Base-by-base conservation (phyloP, 169 alveolate genomes). In the Besnoitia besnoiti region DNA sequence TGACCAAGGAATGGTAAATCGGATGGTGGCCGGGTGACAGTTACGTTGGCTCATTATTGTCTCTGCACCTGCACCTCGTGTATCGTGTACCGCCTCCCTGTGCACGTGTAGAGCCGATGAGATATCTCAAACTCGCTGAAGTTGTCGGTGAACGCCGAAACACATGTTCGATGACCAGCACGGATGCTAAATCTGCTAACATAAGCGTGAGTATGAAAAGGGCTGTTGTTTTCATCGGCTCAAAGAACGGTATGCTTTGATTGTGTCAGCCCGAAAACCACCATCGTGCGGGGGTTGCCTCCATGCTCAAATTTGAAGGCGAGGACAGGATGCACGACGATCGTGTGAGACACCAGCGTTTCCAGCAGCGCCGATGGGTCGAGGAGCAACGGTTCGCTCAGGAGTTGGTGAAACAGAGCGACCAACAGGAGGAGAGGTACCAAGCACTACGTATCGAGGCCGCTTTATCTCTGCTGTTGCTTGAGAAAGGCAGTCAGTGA, bases 361-460 rank as follows among this genome's bases (percentile, higher is more conserved):
- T 1, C 14, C 87, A 77, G 59, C 87, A 77, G 87, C 87, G 59
- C 49, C 87, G 40, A 35, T 77, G 87, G 87, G 87, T 55, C 40
- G 87, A 77, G 44, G 87, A 77, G 59, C 87, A 77, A 42, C 49
- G 40, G 40, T 77, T 77, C 30, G 87, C 12, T 16, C 87, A 27
- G 49, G 87, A 39, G 59, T 27, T 77, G 49, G 61, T 5, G 47
- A 77, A 40, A 35, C 87, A 77, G 61, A 77, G 12, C 14, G 87
- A 77, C 16, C 35, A 44, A 44, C 42, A 77, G 35, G 27, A 12
- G 8, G 59, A 77, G 19, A 37, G 4, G 87, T 77, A n/a, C n/a
- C n/a, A n/a, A n/a, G n/a, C n/a, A n/a, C n/a, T n/a, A n/a, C n/a
- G n/a, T n/a, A n/a, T n/a, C n/a, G n/a, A n/a, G n/a, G n/a, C n/a